These are phyloP conservation scores for Monosporascus sp. DNA, from an alignment of 2,329 filamentous ascomycete genomes.

Conservation along the genomic window DNA sequence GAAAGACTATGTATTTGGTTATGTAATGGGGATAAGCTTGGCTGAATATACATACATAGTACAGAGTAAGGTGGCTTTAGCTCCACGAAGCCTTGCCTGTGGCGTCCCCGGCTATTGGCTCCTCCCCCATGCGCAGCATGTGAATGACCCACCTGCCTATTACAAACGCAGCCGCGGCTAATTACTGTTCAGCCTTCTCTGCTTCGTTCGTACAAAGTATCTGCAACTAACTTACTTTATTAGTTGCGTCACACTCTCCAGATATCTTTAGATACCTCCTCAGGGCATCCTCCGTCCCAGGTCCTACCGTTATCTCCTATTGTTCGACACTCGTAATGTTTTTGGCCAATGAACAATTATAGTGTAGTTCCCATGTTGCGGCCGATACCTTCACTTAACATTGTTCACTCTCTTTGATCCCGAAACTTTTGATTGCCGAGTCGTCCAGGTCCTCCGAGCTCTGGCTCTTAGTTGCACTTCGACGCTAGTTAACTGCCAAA, in stretches of 20 bases:
- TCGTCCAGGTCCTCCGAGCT: background rate
- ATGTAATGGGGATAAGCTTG: too few species aligned
- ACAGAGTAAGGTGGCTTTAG: too few species aligned
- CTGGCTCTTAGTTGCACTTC: background rate
- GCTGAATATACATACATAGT: too few species aligned
- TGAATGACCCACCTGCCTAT: background rate
- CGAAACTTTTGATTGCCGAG: background rate
- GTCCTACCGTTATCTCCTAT: background rate
- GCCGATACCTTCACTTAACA: background rate
- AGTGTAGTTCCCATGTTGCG: too few species aligned
- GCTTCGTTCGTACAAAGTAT: background rate
- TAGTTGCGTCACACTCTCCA: background rate
- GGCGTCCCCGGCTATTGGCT: too few species aligned
- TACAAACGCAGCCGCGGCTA: background rate
- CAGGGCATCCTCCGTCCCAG: background rate
- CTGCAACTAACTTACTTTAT: background rate
- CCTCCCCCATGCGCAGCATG: background rate
- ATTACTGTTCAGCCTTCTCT: background rate
- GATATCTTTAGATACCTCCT: background rate
- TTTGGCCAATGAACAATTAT: background rate
- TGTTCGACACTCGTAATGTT: background rate
- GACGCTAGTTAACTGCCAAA: background rate
- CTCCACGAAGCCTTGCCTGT: too few species aligned
- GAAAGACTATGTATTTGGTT: too few species aligned
- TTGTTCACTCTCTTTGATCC: background rate